A percentile compares a stretch with the other conserved stretches of the same genome.
Conservation (phyloP, 495 filamentous ascomycete genomes). For the Gamarada debralockiae region DNA sequence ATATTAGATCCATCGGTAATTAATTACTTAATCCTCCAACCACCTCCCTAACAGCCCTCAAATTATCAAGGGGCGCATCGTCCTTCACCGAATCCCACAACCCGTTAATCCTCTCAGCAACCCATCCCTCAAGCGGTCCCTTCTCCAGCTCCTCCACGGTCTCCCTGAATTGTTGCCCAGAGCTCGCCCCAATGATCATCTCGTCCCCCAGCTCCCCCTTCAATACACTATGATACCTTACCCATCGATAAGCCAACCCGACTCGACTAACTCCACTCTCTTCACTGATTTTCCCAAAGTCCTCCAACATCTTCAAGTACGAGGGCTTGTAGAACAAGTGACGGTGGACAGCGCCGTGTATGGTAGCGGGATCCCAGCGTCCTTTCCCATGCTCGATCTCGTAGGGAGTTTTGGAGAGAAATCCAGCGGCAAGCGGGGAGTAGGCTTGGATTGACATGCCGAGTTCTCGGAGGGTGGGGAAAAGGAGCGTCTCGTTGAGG, state of each 20-base stretch:
- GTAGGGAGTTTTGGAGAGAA: constrained; percentile 37
- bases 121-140: constrained; percentile 41
- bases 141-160: constrained; percentile 41
- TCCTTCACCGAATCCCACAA: constrained; percentile 39
- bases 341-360: constrained; percentile 31
- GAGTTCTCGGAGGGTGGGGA: constrained; percentile 38
- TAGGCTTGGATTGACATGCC: constrained; percentile 40
- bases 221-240: constrained; percentile 45
- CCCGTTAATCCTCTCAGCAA: constrained; percentile 37
- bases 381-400: constrained; percentile 25
- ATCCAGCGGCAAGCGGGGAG: constrained; percentile 21
- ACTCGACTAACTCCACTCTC: constrained; percentile 37
- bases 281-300: constrained; percentile 39
- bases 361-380: constrained; percentile 31
- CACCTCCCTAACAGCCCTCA: too few species aligned
- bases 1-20: too few species aligned
- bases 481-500: constrained; percentile 34
- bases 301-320: constrained; percentile 33
- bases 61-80: not conserved
- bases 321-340: constrained; percentile 37
- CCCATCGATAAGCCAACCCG: constrained; percentile 52
- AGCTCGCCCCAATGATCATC: constrained; percentile 46
- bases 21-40: too few species aligned
- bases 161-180: constrained; percentile 40
- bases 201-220: constrained; percentile 44